phyloP scores from a whole-genome alignment of 352 stramenopile species.

The Phytophthora fragariae region DNA sequence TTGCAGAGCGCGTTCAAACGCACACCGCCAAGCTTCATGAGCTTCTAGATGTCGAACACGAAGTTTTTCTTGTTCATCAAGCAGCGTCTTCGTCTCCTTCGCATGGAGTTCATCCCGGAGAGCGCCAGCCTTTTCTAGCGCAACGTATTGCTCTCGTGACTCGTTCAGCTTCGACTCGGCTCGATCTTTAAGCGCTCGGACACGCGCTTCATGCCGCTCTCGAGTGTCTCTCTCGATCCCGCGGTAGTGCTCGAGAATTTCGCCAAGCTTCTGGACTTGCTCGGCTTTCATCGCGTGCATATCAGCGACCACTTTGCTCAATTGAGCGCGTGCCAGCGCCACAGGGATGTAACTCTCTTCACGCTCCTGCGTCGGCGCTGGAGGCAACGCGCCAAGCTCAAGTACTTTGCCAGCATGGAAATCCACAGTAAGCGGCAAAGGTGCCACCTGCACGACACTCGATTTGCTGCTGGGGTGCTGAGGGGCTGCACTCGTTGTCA shows the following conservation, averaged over 20 bases:
- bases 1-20: conserved; percentile 50
- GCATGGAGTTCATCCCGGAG: conserved; percentile 27
- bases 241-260: conserved; percentile 66
- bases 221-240: conserved; percentile 66
- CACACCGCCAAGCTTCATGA: conserved; percentile 29
- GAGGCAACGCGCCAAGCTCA: conserved; percentile 12
- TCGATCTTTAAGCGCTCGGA: conserved; percentile 53
- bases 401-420: conserved; percentile 65
- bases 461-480: conserved; percentile 6
- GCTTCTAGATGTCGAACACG: conserved; percentile 38
- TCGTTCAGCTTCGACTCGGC: conserved; percentile 42
- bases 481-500: not conserved
- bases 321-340: conserved; percentile 59
- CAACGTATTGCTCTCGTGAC: conserved; percentile 36
- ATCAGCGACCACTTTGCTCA: conserved; percentile 74
- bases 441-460: conserved; percentile 34
- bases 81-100: conserved; percentile 20
- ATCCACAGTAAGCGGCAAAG: conserved; percentile 42
- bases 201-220: conserved; percentile 59
- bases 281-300: conserved; percentile 84
- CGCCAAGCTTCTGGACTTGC: conserved; percentile 54
- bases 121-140: conserved; percentile 38
- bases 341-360: conserved; percentile 83
- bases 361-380: conserved; percentile 26
- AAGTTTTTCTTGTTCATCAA: conserved; percentile 35